phyloP scores from a whole-genome alignment of 306 rosid genomes.

The Glycine soja region DNA sequence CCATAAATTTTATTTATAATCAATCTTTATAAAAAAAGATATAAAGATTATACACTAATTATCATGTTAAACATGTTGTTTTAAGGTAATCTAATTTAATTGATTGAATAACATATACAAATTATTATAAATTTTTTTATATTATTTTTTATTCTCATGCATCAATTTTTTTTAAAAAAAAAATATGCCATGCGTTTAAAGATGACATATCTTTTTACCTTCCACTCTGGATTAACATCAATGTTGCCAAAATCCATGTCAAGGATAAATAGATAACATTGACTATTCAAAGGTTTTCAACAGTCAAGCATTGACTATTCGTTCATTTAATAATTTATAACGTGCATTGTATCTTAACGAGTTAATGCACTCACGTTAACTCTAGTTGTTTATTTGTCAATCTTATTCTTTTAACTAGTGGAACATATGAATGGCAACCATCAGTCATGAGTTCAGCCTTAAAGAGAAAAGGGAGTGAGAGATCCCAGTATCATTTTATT shows the following conservation, averaged over 20 bases:
- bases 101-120: too few relatives aligned
- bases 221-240: not conserved
- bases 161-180: too few relatives aligned
- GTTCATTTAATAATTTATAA: constrained; percentile 11
- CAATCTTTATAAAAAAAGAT: too few relatives aligned
- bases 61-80: too few relatives aligned
- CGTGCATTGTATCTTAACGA: not conserved
- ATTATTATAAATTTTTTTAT: too few relatives aligned
- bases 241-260: not conserved
- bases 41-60: too few relatives aligned
- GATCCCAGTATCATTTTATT: not conserved
- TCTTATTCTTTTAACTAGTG: not conserved
- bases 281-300: constrained; percentile 1
- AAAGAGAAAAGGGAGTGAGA: not conserved
- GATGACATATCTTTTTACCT: not conserved
- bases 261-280: not conserved
- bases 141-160: too few relatives aligned
- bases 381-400: not conserved
- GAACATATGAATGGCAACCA: not conserved
- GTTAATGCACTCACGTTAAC: not conserved
- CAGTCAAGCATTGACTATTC: constrained; percentile 18
- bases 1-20: too few relatives aligned
- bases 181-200: not conserved
- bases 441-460: not conserved
- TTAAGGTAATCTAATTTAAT: too few relatives aligned